Conservation (phyloP, 768 basidiomycete genomes). For the Coprinopsis sp. region DNA sequence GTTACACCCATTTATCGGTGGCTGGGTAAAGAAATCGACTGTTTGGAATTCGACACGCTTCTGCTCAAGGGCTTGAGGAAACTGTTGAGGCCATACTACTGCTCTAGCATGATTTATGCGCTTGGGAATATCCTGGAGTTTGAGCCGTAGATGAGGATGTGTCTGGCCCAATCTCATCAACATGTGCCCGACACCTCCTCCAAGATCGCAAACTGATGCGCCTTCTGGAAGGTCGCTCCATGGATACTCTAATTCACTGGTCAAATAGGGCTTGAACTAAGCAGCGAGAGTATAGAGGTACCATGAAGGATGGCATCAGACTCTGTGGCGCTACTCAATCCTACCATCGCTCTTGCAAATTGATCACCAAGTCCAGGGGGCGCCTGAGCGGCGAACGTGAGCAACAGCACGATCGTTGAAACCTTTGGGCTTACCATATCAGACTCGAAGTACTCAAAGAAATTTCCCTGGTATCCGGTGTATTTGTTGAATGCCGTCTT, state of each 20-base stretch:
- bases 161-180: slow-evolving; percentile 28
- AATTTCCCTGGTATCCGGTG: slow-evolving; percentile 15
- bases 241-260: slow-evolving; percentile 26
- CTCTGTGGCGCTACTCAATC: slow-evolving; percentile 27
- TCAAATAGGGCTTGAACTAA: neutral
- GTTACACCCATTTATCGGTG: slow-evolving; percentile 32
- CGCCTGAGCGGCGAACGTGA: slow-evolving; percentile 15
- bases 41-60: slow-evolving; percentile 33
- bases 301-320: slow-evolving; percentile 26
- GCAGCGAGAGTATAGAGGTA: slow-evolving; percentile 5
- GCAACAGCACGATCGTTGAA: neutral
- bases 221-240: slow-evolving; percentile 25
- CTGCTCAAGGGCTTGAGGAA: slow-evolving; percentile 31
- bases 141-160: slow-evolving; percentile 29
- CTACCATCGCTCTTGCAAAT: slow-evolving; percentile 32
- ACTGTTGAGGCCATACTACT: slow-evolving; percentile 31
- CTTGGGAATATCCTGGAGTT: slow-evolving; percentile 33
- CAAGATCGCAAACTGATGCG: slow-evolving; percentile 35
- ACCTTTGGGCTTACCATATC: slow-evolving; percentile 1
- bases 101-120: slow-evolving; percentile 26
- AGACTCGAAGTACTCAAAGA: slow-evolving; percentile 22
- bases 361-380: slow-evolving; percentile 18
- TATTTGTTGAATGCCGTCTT: slow-evolving; percentile 24
- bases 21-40: slow-evolving; percentile 37
- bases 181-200: slow-evolving; percentile 34